A percentile compares a stretch with the other conserved stretches of the same genome.
Conservation (phyloP, 805 yeast genomes). For the Candida orba region DNA sequence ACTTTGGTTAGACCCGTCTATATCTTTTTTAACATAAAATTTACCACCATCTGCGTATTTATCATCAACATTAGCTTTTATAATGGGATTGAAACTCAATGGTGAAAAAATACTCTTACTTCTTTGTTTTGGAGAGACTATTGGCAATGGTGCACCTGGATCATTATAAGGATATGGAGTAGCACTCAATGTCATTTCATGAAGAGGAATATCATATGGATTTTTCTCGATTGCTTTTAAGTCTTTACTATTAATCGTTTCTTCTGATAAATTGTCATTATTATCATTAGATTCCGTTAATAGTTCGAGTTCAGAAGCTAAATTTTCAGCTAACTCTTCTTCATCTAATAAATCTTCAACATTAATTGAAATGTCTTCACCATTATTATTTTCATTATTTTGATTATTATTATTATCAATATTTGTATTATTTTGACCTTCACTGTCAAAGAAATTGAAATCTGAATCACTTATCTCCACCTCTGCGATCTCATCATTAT, state of each 20-base stretch:
- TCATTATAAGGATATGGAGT: conserved; percentile 56
- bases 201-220: conserved; percentile 46
- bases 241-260: too few relatives aligned
- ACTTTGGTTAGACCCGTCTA: conserved; percentile 17
- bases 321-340: conserved; percentile 30
- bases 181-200: conserved; percentile 47
- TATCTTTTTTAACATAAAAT: conserved; percentile 47
- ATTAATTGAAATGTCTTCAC: conserved; percentile 17
- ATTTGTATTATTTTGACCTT: conserved; percentile 15
- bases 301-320: conserved; percentile 24
- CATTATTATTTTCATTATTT: background rate
- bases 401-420: conserved; percentile 23
- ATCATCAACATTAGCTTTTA: conserved; percentile 68
- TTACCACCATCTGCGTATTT: conserved; percentile 90
- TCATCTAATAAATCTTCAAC: conserved; percentile 28
- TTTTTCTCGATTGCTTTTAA: conserved; percentile 2
- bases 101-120: conserved; percentile 74
- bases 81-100: conserved; percentile 70
- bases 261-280: background rate
- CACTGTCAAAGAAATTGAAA: conserved; percentile 22
- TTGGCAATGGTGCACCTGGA: conserved; percentile 80
- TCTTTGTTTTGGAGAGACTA: conserved; percentile 38
- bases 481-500: conserved; percentile 14
- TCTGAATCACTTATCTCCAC: conserved; percentile 22
- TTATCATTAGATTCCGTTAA: conserved; percentile 4